Evolutionary conservation across 164 flowering plant genomes (phyloP).

Genomic region (Aristolochia fimbriata): DNA sequence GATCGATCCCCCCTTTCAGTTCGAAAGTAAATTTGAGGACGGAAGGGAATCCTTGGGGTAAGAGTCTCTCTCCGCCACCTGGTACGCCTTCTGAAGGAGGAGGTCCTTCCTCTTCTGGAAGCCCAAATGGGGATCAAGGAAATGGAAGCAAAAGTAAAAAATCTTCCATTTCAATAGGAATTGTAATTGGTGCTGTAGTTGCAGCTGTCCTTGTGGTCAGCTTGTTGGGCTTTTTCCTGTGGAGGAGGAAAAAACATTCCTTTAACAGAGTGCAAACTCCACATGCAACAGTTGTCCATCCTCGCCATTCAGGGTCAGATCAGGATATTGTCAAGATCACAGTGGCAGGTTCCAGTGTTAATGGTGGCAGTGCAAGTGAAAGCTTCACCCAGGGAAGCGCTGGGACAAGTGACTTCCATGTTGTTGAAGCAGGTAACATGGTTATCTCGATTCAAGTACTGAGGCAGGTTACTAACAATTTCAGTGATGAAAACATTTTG

Average conservation of each 20-base stretch:
- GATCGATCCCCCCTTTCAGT: constrained; percentile 47
- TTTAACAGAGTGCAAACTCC: constrained; percentile 43
- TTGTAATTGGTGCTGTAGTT: constrained; percentile 34
- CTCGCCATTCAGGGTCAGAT: constrained; percentile 54
- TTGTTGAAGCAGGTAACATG: constrained; percentile 63
- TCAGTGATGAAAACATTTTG: constrained; percentile 58
- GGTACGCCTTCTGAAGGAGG: constrained; percentile 8
- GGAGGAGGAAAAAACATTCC: constrained; percentile 26
- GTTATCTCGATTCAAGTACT: constrained; percentile 79
- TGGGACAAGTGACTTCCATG: constrained; percentile 43
- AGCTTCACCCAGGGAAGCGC: constrained; percentile 29
- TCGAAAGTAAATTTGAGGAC: constrained; percentile 25
- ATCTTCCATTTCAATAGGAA: constrained; percentile 16
- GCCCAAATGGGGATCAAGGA: not conserved
- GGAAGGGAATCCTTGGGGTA: constrained; percentile 54
- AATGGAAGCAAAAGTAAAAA: constrained; percentile 11
- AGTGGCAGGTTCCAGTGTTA: constrained; percentile 34
- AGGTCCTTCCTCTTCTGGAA: not conserved
- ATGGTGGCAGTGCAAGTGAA: constrained; percentile 31
- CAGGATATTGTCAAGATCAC: constrained; percentile 50
- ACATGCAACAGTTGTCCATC: constrained; percentile 49
- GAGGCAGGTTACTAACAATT: constrained; percentile 73
- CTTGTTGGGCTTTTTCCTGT: constrained; percentile 22
- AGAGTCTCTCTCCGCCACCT: constrained; percentile 24
- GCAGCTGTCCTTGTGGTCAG: constrained; percentile 23